Evolutionary conservation across 768 basidiomycete species (phyloP).

Genomic region (Macrolepiota dolichaula): DNA sequence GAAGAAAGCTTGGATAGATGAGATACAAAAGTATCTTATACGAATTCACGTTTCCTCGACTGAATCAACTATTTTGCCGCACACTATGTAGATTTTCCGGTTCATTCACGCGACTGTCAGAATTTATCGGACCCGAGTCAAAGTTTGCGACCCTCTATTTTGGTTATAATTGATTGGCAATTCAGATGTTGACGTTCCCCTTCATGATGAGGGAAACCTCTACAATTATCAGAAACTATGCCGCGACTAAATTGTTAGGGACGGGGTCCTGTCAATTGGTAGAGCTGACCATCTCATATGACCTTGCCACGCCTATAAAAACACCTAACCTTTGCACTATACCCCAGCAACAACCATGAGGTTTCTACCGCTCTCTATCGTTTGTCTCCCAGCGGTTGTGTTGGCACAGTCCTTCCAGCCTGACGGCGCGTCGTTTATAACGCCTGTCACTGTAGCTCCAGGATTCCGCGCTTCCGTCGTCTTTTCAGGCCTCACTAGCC

Average conservation of each 20-base stretch:
- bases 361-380: neutral
- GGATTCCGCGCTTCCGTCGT: constrained; percentile 33
- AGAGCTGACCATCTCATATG: neutral
- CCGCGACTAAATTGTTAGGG: no score
- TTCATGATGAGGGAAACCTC: no score
- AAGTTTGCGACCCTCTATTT: neutral
- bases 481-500: constrained; percentile 38
- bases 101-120: neutral
- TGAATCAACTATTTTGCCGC: constrained; percentile 2
- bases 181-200: neutral
- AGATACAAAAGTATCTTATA: constrained; percentile 14
- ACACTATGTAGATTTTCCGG: neutral
- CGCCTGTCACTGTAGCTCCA: constrained; percentile 31
- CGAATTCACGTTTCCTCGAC: neutral
- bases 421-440: constrained; percentile 26
- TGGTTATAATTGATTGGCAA: neutral
- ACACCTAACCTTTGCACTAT: neutral
- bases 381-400: neutral
- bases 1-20: constrained; percentile 15
- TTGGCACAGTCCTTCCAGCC: constrained; percentile 24
- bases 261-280: no score
- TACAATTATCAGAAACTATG: no score
- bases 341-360: neutral
- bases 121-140: neutral
- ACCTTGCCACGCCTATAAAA: neutral